A percentile compares a stretch with the other conserved stretches of the same genome.
phyloP scores from a whole-genome alignment of 2,329 filamentous ascomycete species.

The Thielaviopsis punctulata region DNA sequence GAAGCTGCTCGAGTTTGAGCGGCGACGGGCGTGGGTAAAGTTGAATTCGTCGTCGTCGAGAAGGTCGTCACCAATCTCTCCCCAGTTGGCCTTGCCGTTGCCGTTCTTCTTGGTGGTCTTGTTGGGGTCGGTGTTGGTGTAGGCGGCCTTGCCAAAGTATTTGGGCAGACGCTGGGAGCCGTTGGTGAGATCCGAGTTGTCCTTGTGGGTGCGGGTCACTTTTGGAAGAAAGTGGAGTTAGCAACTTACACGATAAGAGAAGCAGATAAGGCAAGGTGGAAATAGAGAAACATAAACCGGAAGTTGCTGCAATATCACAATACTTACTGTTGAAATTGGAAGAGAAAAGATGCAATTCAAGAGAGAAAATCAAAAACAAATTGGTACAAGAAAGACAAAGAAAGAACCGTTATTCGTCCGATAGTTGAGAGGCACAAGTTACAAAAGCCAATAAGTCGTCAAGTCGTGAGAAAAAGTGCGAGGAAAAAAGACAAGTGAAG shows the following conservation, averaged over 20 bases:
- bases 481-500: background rate
- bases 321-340: background rate
- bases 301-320: background rate
- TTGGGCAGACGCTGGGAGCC: constrained; percentile 81
- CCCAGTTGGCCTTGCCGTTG: constrained; percentile 87
- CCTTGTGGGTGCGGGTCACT: constrained; percentile 98
- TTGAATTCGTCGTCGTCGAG: constrained; percentile 71
- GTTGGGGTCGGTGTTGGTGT: constrained; percentile 66
- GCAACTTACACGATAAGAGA: constrained; percentile 13
- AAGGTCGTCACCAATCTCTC: constrained; percentile 63
- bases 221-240: constrained; percentile 12
- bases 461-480: background rate
- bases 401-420: background rate
- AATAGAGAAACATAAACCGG: background rate
- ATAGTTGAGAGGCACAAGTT: background rate
- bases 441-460: background rate
- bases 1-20: constrained; percentile 74
- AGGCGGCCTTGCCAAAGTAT: constrained; percentile 82
- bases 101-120: constrained; percentile 89
- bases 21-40: constrained; percentile 71
- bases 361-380: background rate
- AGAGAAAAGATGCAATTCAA: background rate
- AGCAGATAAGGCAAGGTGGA: background rate
- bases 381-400: background rate
- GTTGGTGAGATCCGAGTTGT: constrained; percentile 44